Evolutionary conservation across 352 stramenopile species (phyloP), one percentile per base, ranked within the genome.

Genomic region (Phytophthora fragariaefolia): DNA sequence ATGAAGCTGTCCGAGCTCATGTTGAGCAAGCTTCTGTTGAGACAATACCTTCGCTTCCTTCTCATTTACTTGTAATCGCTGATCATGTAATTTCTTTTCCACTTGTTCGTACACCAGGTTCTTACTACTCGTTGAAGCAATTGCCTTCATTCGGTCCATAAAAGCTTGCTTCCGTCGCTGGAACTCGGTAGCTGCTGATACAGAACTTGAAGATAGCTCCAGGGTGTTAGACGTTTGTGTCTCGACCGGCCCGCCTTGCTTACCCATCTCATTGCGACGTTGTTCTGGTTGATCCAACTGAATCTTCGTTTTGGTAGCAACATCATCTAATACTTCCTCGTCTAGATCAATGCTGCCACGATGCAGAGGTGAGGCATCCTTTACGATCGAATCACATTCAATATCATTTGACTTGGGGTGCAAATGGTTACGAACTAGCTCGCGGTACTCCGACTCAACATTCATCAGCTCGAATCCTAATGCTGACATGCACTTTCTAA

Each of bases 41-140:
- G 63, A 49, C 6, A 73, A 27, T 23, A 17, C 26, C 38, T 49
- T 50, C 22, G 4, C 0, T 49, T 23, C 22, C 22, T 45, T 22
- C 6, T 59, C 45, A 13, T 66, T 50, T 26, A 18, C 17, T 17
- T 82, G 57, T 15, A 63, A 27, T 32, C 47, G 43, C n/a, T 72
- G 63, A 42, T 80, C 61, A 34, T 73, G 68, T 10, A 78, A 56
- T 32, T 83, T 80, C 45, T 81, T 84, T 45, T 87, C 80, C 18
- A 92, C 43, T 43, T 90, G 70, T 46, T 95, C 85, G 27, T 93
- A 91, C 5, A 95, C 83, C 8, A 91, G 45, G 51, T 83, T 93
- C 40, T 89, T 86, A 43, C 72, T 85, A 48, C 83, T 93, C 4
- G 74, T 57, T 1, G 77, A 80, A 2, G 80, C 83, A 28, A 93